phyloP scores from a whole-genome alignment of 2,329 filamentous ascomycete species.

The Thielaviopsis ethacetica region DNA sequence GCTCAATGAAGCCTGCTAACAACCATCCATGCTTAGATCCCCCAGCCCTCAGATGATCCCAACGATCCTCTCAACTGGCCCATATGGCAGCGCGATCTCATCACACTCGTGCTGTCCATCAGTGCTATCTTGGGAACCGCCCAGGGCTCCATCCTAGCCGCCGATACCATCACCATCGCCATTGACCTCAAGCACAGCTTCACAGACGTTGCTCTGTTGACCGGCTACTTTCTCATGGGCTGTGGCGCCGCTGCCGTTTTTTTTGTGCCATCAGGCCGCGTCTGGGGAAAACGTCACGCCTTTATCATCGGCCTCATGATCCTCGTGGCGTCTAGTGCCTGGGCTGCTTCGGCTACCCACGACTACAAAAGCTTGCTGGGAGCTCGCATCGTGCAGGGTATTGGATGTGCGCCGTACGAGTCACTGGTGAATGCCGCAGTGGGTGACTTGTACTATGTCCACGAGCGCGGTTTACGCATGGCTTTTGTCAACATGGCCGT shows the following conservation, averaged over 20 bases:
- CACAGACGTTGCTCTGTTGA: conserved; percentile 64
- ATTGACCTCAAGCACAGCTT: conserved; percentile 49
- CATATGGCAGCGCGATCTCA: conserved; percentile 67
- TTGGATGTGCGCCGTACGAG: conserved; percentile 79
- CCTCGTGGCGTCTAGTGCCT: conserved; percentile 56
- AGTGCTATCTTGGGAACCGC: conserved; percentile 71
- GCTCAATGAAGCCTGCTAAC: not conserved
- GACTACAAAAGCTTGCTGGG: conserved; percentile 59
- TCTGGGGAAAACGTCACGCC: conserved; percentile 85
- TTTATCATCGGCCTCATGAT: conserved; percentile 65
- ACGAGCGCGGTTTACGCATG: conserved; percentile 73
- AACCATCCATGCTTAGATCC: conserved; percentile 27
- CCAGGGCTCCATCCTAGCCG: conserved; percentile 72
- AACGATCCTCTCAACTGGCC: conserved; percentile 83
- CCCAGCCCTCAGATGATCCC: conserved; percentile 79
- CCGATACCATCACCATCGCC: conserved; percentile 67
- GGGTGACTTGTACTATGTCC: conserved; percentile 81
- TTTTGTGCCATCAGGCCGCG: conserved; percentile 71
- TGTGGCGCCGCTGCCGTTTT: conserved; percentile 68
- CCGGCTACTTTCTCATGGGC: conserved; percentile 74
- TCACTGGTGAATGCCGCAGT: conserved; percentile 77
- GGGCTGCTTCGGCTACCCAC: conserved; percentile 54
- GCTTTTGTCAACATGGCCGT: conserved; percentile 50
- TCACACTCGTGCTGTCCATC: conserved; percentile 62
- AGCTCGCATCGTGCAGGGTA: conserved; percentile 70